These are phyloP conservation scores for Ustilago sp. DNA, from an alignment of 1,284 basidiomycete species.

Conservation along the genomic window DNA sequence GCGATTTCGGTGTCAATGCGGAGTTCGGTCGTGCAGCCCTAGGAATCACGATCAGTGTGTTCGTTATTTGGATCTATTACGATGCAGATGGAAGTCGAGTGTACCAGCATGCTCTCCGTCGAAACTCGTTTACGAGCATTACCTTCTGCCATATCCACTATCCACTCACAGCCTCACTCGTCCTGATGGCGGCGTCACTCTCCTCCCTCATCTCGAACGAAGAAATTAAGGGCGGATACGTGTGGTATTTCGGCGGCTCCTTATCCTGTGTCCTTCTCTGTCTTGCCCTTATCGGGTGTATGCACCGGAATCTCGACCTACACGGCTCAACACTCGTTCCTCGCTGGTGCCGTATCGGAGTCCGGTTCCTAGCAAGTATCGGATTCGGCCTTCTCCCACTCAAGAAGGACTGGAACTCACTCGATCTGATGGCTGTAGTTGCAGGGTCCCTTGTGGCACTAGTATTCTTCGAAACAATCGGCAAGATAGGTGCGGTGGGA, in stretches of 20 bases:
- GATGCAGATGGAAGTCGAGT: slow-evolving; percentile 60
- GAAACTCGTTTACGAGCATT: slow-evolving; percentile 64
- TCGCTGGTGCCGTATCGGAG: slow-evolving; percentile 46
- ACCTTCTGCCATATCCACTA: slow-evolving; percentile 66
- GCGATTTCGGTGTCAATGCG: slow-evolving; percentile 37
- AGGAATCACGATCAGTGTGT: slow-evolving; percentile 59
- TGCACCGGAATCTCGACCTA: slow-evolving; percentile 62
- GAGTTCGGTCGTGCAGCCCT: slow-evolving; percentile 60
- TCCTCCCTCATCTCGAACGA: slow-evolving; percentile 43
- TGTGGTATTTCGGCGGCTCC: slow-evolving; percentile 64
- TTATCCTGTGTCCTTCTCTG: slow-evolving; percentile 45
- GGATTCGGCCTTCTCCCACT: slow-evolving; percentile 58
- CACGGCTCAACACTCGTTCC: slow-evolving; percentile 54
- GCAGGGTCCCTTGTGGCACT: slow-evolving; percentile 45
- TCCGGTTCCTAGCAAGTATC: slow-evolving; percentile 49
- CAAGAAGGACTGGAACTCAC: slow-evolving; percentile 48
- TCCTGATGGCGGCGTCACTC: slow-evolving; percentile 56
- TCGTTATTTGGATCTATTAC: slow-evolving; percentile 66
- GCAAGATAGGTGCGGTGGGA: slow-evolving; percentile 65
- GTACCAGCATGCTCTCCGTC: slow-evolving; percentile 66
- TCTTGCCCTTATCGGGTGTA: slow-evolving; percentile 56
- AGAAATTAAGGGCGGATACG: slow-evolving; percentile 40
- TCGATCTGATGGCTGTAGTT: slow-evolving; percentile 51
- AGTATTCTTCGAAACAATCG: slow-evolving; percentile 63
- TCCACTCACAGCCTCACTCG: slow-evolving; percentile 62